Evolutionary conservation across 2,329 filamentous ascomycete species (phyloP).

Genomic region (Berkeleyomyces basicola): DNA sequence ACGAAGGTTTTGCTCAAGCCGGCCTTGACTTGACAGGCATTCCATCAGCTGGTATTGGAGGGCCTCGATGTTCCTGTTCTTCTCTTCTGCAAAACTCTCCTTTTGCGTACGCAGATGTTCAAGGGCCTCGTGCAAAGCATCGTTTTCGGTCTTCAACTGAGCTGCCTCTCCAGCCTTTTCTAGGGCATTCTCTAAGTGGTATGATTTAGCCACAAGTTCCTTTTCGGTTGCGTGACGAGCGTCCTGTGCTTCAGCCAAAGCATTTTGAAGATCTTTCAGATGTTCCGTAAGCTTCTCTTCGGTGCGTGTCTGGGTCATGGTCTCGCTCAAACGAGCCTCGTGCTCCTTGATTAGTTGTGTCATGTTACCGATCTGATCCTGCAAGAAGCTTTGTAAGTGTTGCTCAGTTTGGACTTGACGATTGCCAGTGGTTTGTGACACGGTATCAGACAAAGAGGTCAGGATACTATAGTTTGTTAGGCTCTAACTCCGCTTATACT

Average conservation of each 20-base stretch:
- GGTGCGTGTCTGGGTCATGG: not conserved
- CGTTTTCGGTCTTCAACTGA: conserved; percentile 5
- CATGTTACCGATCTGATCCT: not conserved
- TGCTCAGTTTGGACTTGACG: not conserved
- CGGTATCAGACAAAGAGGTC: not conserved
- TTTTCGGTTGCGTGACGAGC: conserved; percentile 1
- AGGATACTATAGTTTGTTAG: conserved; percentile 7
- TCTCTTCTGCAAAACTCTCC: not conserved
- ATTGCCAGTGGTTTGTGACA: not conserved
- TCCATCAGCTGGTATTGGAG: conserved; percentile 5
- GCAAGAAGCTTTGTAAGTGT: not conserved
- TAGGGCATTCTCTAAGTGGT: conserved; percentile 1
- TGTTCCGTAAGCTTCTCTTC: not conserved
- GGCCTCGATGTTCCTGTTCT: not conserved
- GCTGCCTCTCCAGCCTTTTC: conserved; percentile 1
- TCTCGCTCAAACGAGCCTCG: not conserved
- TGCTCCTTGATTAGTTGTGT: not conserved
- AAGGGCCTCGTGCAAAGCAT: not conserved
- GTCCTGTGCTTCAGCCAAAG: conserved; percentile 2
- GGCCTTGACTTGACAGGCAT: not conserved
- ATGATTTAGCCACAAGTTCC: conserved; percentile 3
- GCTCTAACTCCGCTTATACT: not conserved
- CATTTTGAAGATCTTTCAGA: conserved; percentile 5
- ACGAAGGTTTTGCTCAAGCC: conserved; percentile 3
- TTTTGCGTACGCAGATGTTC: not conserved